These are phyloP conservation scores for Jamesozyma gamospora DNA, from an alignment of 805 yeast genomes.

Conservation along the genomic window DNA sequence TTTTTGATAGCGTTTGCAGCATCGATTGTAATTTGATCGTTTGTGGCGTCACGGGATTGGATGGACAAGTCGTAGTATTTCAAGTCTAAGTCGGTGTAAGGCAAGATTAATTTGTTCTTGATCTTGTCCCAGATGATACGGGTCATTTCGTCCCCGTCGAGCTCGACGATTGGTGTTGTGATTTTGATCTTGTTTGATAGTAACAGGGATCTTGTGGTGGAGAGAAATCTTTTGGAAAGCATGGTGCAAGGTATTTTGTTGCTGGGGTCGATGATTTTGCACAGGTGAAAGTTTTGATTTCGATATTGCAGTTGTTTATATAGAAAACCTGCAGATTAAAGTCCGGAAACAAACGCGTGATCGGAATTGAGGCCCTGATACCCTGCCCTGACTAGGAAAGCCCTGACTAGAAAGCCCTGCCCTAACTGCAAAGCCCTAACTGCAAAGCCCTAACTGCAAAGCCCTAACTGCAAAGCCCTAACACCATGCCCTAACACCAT, in stretches of 20 bases:
- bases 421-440: too few relatives aligned
- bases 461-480: too few relatives aligned
- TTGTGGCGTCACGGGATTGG: constrained; percentile 56
- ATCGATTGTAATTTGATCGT: constrained; percentile 66
- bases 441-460: too few relatives aligned
- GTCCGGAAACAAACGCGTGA: too few relatives aligned
- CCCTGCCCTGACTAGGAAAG: too few relatives aligned
- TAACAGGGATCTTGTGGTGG: constrained; percentile 24
- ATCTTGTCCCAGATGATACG: constrained; percentile 73
- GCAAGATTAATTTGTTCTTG: constrained; percentile 55
- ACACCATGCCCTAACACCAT: too few relatives aligned
- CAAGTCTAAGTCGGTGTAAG: constrained; percentile 62
- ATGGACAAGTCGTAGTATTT: constrained; percentile 70
- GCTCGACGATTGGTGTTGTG: constrained; percentile 62
- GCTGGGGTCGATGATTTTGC: neutral
- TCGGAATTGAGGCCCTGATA: too few relatives aligned
- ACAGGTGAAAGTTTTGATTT: neutral
- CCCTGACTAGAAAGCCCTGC: too few relatives aligned
- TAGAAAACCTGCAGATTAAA: too few relatives aligned
- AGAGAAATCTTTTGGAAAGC: constrained; percentile 18
- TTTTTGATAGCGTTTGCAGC: constrained; percentile 67
- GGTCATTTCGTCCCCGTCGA: constrained; percentile 85
- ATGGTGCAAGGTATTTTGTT: constrained; percentile 3
- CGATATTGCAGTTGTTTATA: neutral
- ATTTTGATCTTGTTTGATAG: constrained; percentile 47